Percentiles rank a stretch among this genome's conserved stretches.
phyloP scores from a whole-genome alignment of 2,329 filamentous ascomycete species.

The Neonectria neomacrospora region DNA sequence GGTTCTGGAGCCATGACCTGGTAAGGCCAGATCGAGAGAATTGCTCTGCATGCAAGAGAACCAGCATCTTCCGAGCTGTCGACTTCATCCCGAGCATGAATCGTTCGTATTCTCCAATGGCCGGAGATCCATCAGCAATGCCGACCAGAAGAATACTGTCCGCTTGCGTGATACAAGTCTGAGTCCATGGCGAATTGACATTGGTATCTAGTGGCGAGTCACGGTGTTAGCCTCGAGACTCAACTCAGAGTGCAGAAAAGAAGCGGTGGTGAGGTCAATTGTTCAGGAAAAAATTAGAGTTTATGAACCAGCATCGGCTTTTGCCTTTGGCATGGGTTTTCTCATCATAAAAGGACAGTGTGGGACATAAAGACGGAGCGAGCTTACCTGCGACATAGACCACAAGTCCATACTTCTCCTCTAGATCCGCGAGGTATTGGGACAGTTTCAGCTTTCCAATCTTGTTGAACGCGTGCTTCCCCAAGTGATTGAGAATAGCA shows the following conservation, averaged over 20 bases:
- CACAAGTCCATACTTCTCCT: slow-evolving; percentile 96
- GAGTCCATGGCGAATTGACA: slow-evolving; percentile 97
- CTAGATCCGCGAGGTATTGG: slow-evolving; percentile 94
- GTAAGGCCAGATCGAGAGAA: slow-evolving; percentile 89
- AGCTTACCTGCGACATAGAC: slow-evolving; percentile 85
- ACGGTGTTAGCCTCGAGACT: slow-evolving; percentile 43
- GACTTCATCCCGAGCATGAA: slow-evolving; percentile 98
- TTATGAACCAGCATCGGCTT: slow-evolving; percentile 65
- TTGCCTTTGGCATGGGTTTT: slow-evolving; percentile 62
- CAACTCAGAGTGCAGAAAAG: slow-evolving; percentile 18
- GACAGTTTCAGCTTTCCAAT: slow-evolving; percentile 97
- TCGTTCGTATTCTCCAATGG: slow-evolving; percentile 94
- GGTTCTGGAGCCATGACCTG: slow-evolving; percentile 88
- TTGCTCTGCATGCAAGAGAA: slow-evolving; percentile 87
- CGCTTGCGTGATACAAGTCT: slow-evolving; percentile 96
- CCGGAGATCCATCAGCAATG: slow-evolving; percentile 87
- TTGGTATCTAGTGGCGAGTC: slow-evolving; percentile 77
- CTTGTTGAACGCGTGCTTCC: slow-evolving; percentile 93
- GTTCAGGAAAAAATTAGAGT: slow-evolving; percentile 78
- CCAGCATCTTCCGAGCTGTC: slow-evolving; percentile 91
- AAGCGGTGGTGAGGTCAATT: slow-evolving; percentile 9
- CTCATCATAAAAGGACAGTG: slow-evolving; percentile 59
- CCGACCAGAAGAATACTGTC: slow-evolving; percentile 96
- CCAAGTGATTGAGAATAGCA: slow-evolving; percentile 92
- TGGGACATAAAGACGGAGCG: slow-evolving; percentile 12